Percentiles rank a stretch among this genome's conserved stretches.
Conservation (phyloP, 139 green algal species). For the Tetradesmus obliquus region DNA sequence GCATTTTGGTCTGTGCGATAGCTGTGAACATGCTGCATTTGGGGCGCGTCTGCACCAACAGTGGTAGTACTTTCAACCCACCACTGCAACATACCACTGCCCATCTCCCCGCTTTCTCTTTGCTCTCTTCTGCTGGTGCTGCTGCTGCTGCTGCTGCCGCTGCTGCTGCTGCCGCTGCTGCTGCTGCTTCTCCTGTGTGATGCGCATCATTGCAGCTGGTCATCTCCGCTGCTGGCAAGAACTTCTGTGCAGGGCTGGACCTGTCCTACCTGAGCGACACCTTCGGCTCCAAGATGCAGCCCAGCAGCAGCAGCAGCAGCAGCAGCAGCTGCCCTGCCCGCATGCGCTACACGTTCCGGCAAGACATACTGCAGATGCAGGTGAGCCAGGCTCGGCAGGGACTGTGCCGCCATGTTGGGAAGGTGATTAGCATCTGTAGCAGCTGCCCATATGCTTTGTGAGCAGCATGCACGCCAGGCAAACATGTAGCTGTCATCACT, state of each 20-base stretch:
- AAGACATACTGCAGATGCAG: constrained; percentile 37
- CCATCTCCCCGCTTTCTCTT: too few species aligned
- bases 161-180: background rate
- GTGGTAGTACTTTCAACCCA: too few species aligned
- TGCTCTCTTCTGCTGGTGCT: background rate
- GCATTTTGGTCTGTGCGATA: too few species aligned
- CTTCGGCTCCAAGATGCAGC: constrained; percentile 23
- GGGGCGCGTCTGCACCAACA: too few species aligned
- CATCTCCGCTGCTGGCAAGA: constrained; percentile 64
- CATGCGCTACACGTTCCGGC: background rate
- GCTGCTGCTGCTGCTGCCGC: background rate
- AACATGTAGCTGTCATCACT: too few species aligned
- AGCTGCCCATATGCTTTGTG: background rate
- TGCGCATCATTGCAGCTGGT: constrained; percentile 53
- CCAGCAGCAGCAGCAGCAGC: constrained; percentile 3
- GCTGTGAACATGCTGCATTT: too few species aligned
- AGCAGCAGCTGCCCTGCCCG: constrained; percentile 18
- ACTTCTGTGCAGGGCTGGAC: constrained; percentile 86
- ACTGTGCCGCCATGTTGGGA: background rate
- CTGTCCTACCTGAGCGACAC: constrained; percentile 47
- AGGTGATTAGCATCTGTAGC: background rate
- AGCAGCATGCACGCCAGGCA: background rate
- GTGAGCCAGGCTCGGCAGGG: background rate
- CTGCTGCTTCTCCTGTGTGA: background rate
- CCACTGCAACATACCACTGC: too few species aligned